Evolutionary conservation across 1,284 basidiomycete species (phyloP).

Genomic region (Sanghuangporus weigelae): DNA sequence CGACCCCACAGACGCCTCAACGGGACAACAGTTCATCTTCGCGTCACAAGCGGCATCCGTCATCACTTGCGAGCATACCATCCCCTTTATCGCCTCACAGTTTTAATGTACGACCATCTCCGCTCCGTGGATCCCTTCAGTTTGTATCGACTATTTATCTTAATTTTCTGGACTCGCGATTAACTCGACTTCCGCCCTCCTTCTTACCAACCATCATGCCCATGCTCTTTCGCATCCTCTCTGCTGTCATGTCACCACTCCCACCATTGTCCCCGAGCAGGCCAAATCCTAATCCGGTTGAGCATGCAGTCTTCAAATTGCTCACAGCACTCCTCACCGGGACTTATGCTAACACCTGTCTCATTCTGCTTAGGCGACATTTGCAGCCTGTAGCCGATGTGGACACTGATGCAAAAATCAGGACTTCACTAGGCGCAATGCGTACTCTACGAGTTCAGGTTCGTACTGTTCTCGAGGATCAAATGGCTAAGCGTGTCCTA

Average conservation of each 20-base stretch:
- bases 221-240: constrained; percentile 62
- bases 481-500: constrained; percentile 62
- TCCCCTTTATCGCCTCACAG: constrained; percentile 25
- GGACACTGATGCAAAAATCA: constrained; percentile 30
- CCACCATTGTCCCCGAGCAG: constrained; percentile 47
- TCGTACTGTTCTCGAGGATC: constrained; percentile 51
- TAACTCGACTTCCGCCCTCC: constrained; percentile 49
- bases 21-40: constrained; percentile 24
- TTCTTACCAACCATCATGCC: constrained; percentile 56
- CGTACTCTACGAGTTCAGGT: constrained; percentile 61
- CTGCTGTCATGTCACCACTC: constrained; percentile 56
- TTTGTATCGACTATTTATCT: constrained; percentile 59
- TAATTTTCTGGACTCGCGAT: constrained; percentile 51
- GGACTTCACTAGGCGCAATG: constrained; percentile 58
- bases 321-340: constrained; percentile 56
- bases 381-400: constrained; percentile 33
- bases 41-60: constrained; percentile 51
- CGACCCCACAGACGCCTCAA: constrained; percentile 26
- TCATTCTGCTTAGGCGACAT: constrained; percentile 50
- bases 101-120: constrained; percentile 25
- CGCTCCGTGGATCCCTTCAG: constrained; percentile 47
- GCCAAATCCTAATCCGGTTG: constrained; percentile 30
- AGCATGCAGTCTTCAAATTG: constrained; percentile 51
- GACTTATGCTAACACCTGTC: constrained; percentile 58
- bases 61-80: constrained; percentile 39